These are phyloP conservation scores for Rostrohypoxylon terebratum DNA, from an alignment of 495 filamentous ascomycete species.

Conservation along the genomic window DNA sequence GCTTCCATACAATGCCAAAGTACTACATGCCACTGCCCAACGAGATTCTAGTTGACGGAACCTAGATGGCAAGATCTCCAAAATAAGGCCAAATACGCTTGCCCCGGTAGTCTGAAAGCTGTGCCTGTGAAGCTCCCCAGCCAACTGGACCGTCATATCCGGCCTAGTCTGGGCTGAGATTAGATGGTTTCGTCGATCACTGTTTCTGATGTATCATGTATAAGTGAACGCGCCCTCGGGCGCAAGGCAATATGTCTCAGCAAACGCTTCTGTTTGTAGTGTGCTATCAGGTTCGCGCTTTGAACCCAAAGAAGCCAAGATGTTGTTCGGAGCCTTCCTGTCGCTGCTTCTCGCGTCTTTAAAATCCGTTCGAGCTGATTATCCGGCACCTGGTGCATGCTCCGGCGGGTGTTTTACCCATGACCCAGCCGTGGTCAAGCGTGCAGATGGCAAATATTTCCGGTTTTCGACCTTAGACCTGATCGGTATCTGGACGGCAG, in stretches of 20 bases:
- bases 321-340: slow-evolving; percentile 23
- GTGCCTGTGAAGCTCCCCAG: background rate
- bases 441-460: slow-evolving; percentile 71
- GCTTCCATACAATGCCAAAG: background rate
- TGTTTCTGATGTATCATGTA: slow-evolving; percentile 22
- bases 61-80: background rate
- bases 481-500: slow-evolving; percentile 65
- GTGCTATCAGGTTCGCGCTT: background rate
- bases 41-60: slow-evolving; percentile 5
- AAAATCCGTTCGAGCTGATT: slow-evolving; percentile 38
- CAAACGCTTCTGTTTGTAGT: slow-evolving; percentile 4
- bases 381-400: slow-evolving; percentile 62
- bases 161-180: slow-evolving; percentile 2
- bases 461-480: slow-evolving; percentile 70
- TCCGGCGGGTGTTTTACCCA: slow-evolving; percentile 65
- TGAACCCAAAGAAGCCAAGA: slow-evolving; percentile 9
- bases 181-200: slow-evolving; percentile 14
- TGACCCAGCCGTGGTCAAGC: slow-evolving; percentile 64
- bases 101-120: slow-evolving; percentile 11
- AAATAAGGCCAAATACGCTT: background rate
- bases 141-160: slow-evolving; percentile 8
- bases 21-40: background rate
- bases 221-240: slow-evolving; percentile 24
- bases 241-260: slow-evolving; percentile 18
- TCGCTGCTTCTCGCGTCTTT: slow-evolving; percentile 18